Conservation (phyloP, 176 grass and related monocot genomes). For the Stipa capillata region DNA sequence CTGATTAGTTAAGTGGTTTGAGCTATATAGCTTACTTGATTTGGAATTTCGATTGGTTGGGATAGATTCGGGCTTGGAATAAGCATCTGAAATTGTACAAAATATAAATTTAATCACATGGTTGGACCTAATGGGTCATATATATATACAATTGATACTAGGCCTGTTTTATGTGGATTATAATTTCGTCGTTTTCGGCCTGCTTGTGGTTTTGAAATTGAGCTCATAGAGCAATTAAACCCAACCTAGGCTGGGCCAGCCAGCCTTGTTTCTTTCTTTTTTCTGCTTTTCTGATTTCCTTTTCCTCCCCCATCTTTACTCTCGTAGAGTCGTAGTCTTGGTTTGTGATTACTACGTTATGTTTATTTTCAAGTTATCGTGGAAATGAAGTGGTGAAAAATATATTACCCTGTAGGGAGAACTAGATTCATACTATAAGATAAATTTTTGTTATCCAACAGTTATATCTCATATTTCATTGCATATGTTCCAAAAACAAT, state of each 20-base stretch:
- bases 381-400: too few species aligned
- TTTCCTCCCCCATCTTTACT: too few species aligned
- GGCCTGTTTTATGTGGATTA: not conserved
- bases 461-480: too few species aligned
- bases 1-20: not conserved
- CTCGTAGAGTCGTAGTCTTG: too few species aligned
- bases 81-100: not conserved
- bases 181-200: not conserved
- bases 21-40: conserved; percentile 2
- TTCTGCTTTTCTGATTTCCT: not conserved
- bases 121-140: not conserved
- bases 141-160: too few species aligned
- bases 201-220: not conserved
- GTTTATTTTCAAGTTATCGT: too few species aligned
- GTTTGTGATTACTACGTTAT: too few species aligned
- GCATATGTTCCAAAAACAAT: too few species aligned
- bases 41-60: not conserved
- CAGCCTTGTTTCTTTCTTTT: not conserved
- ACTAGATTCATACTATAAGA: too few species aligned
- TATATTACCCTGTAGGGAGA: too few species aligned
- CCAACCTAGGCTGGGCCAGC: not conserved
- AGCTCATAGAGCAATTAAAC: not conserved
- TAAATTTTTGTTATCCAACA: too few species aligned
- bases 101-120: not conserved
- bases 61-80: not conserved